These are phyloP conservation scores for Dryadomyces quercivorus DNA, from an alignment of 2,329 filamentous ascomycete genomes.

Conservation along the genomic window DNA sequence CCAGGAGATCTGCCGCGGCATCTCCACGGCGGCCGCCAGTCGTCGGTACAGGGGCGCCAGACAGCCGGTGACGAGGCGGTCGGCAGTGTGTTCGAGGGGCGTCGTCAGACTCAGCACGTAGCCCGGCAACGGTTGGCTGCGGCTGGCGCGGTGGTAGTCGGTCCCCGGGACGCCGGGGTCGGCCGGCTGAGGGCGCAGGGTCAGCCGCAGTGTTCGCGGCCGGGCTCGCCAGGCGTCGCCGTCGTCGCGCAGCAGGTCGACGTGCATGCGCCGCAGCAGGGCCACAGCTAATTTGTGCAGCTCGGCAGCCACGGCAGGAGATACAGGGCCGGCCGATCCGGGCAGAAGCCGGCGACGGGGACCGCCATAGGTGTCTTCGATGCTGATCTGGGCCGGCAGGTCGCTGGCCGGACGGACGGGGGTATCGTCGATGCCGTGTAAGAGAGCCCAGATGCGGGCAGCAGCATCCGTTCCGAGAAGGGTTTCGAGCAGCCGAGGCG, in stretches of 20 bases:
- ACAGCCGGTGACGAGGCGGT: slow-evolving; percentile 14
- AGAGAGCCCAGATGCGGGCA: slow-evolving; percentile 60
- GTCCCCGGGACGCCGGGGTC: slow-evolving; percentile 18
- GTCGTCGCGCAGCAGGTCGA: slow-evolving; percentile 44
- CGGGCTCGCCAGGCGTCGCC: slow-evolving; percentile 59
- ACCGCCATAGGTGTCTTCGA: slow-evolving; percentile 77
- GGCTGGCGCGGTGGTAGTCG: slow-evolving; percentile 57
- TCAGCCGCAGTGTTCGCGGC: slow-evolving; percentile 70
- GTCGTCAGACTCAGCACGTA: slow-evolving; percentile 54
- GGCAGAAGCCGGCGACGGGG: slow-evolving; percentile 52
- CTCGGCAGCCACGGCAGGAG: slow-evolving; percentile 47
- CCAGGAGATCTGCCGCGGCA: slow-evolving; percentile 34
- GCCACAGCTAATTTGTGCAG: slow-evolving; percentile 56
- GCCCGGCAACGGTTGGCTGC: slow-evolving; percentile 46
- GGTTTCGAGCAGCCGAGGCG: slow-evolving; percentile 50
- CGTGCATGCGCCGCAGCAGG: slow-evolving; percentile 65
- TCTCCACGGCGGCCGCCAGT: slow-evolving; percentile 10
- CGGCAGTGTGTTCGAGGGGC: slow-evolving; percentile 5
- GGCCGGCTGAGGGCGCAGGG: slow-evolving; percentile 46
- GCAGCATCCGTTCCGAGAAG: slow-evolving; percentile 56
- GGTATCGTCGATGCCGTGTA: slow-evolving; percentile 68
- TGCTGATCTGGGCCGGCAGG: slow-evolving; percentile 78
- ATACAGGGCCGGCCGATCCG: slow-evolving; percentile 34
- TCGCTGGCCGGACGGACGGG: slow-evolving; percentile 61
- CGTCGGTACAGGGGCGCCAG: slow-evolving; percentile 13